These are phyloP conservation scores for Thermothielavioides terrestris DNA, from an alignment of 495 filamentous ascomycete species.

Conservation along the genomic window DNA sequence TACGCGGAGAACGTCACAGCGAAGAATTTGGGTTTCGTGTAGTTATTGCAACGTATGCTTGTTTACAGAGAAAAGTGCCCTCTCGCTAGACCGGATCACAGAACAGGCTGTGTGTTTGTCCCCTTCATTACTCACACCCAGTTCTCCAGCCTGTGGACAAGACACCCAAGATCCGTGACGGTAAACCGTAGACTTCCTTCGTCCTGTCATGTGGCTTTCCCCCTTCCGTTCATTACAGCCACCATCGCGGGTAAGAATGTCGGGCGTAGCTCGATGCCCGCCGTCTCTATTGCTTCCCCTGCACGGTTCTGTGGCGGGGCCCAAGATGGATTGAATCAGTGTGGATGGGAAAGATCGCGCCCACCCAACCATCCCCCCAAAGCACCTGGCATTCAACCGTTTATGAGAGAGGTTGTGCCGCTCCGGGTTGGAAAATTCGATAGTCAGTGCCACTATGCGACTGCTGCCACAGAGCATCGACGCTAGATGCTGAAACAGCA, in stretches of 20 bases:
- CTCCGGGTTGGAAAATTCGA: not conserved
- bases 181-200: too few relatives aligned
- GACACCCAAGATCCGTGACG: not conserved
- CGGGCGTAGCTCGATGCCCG: not conserved
- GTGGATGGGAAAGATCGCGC: too few relatives aligned
- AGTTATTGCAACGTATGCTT: too few relatives aligned
- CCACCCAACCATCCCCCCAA: too few relatives aligned
- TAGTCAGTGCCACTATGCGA: not conserved
- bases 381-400: not conserved
- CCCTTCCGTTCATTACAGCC: not conserved
- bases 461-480: not conserved
- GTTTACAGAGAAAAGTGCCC: too few relatives aligned
- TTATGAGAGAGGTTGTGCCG: not conserved
- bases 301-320: not conserved
- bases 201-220: not conserved
- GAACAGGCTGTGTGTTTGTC: too few relatives aligned
- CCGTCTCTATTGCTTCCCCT: not conserved
- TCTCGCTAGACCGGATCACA: too few relatives aligned
- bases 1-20: too few relatives aligned
- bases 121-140: not conserved
- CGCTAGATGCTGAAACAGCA: too few relatives aligned
- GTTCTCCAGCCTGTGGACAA: not conserved
- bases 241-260: not conserved
- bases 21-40: too few relatives aligned
- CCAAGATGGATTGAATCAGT: not conserved